Evolutionary conservation across 345 rosid genomes (phyloP).

Genomic region (Lumnitzera racemosa): DNA sequence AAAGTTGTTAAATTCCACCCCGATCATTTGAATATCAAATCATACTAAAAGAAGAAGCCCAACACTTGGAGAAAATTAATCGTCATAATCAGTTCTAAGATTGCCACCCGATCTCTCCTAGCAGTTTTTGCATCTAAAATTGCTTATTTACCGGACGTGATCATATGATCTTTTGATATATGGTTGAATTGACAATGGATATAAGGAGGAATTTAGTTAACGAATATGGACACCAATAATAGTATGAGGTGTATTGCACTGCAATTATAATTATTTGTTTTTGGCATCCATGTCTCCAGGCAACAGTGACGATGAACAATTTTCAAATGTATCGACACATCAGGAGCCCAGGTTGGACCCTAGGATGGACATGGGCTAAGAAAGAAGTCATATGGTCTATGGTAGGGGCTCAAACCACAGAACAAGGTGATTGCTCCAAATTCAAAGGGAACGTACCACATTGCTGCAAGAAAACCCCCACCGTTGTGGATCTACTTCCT

Average conservation of each 20-base stretch:
- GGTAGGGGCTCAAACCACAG: slow-evolving; percentile 74
- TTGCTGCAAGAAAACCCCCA: slow-evolving; percentile 69
- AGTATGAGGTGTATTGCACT: neutral
- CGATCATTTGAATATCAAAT: no score
- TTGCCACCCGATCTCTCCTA: no score
- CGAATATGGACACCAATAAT: no score
- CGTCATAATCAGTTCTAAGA: no score
- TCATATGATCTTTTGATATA: no score
- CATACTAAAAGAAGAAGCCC: no score
- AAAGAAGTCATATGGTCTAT: slow-evolving; percentile 83
- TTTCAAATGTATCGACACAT: slow-evolving; percentile 78
- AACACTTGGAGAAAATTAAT: no score
- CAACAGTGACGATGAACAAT: slow-evolving; percentile 61
- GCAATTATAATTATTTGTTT: neutral
- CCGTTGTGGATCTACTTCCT: slow-evolving; percentile 70
- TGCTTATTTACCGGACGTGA: no score
- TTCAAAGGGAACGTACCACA: slow-evolving; percentile 81
- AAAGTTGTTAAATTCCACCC: no score
- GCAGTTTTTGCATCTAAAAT: no score
- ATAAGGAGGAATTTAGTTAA: no score
- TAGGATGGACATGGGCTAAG: slow-evolving; percentile 91
- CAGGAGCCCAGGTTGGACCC: slow-evolving; percentile 69
- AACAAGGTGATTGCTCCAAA: slow-evolving; percentile 96
- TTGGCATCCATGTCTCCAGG: slow-evolving; percentile 32
- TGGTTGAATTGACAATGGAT: no score